phyloP scores from a whole-genome alignment of 2,329 filamentous ascomycete species.

The Microthyrium microscopicum region DNA sequence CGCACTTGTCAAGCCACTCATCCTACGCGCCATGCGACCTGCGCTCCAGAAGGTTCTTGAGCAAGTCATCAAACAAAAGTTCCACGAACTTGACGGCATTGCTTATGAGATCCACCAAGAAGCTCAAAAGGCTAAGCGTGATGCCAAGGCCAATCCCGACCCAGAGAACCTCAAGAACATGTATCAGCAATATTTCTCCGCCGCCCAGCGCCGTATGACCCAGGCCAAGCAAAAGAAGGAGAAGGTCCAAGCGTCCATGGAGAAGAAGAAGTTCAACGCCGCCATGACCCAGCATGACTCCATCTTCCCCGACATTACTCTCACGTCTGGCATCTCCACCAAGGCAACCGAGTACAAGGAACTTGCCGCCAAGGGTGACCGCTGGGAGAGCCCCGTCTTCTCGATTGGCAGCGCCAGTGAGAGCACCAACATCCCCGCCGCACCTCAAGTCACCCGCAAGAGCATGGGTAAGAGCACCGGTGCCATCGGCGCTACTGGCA shows the following conservation, averaged over 20 bases:
- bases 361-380: slow-evolving; percentile 70
- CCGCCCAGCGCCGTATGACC: slow-evolving; percentile 55
- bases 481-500: background rate
- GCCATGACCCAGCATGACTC: slow-evolving; percentile 79
- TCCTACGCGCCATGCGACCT: slow-evolving; percentile 70
- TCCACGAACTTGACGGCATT: slow-evolving; percentile 55
- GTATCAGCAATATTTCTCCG: slow-evolving; percentile 68
- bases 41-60: slow-evolving; percentile 76
- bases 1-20: slow-evolving; percentile 66
- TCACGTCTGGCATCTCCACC: slow-evolving; percentile 76
- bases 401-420: slow-evolving; percentile 62
- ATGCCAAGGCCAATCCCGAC: slow-evolving; percentile 44
- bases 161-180: slow-evolving; percentile 64
- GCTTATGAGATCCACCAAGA: slow-evolving; percentile 68
- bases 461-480: slow-evolving; percentile 1
- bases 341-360: slow-evolving; percentile 93
- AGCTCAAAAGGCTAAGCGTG: slow-evolving; percentile 53
- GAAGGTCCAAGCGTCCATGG: slow-evolving; percentile 26
- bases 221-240: slow-evolving; percentile 66
- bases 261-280: slow-evolving; percentile 62
- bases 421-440: slow-evolving; percentile 51
- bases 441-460: slow-evolving; percentile 4
- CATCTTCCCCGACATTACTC: slow-evolving; percentile 74
- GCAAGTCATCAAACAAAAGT: slow-evolving; percentile 73
- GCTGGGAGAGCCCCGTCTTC: slow-evolving; percentile 92